Evolutionary conservation across 805 yeast species (phyloP).

Genomic region (Saturnispora saitoi): DNA sequence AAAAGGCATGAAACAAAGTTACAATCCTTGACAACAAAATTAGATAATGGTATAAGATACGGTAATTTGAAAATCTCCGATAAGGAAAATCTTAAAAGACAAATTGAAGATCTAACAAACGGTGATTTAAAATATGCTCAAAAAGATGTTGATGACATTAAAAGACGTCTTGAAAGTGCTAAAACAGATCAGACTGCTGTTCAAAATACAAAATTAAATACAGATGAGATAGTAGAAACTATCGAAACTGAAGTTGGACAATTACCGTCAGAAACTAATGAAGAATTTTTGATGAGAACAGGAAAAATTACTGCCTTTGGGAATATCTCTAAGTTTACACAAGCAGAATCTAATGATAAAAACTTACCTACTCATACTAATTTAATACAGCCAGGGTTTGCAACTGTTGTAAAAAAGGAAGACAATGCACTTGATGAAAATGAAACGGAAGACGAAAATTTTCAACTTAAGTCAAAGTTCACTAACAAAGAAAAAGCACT

Average conservation of each 20-base stretch:
- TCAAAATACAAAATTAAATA: background rate
- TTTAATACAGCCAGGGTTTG: conserved; percentile 44
- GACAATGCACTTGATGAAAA: conserved; percentile 8
- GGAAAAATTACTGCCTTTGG: conserved; percentile 96
- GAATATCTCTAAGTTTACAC: conserved; percentile 47
- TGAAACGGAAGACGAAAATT: conserved; percentile 5
- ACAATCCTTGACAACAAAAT: conserved; percentile 37
- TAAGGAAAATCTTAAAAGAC: conserved; percentile 43
- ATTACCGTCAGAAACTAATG: conserved; percentile 66
- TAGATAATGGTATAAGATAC: conserved; percentile 32
- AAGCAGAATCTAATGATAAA: conserved; percentile 27
- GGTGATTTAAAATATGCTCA: conserved; percentile 46
- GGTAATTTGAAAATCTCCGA: conserved; percentile 53
- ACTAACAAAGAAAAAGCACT: background rate
- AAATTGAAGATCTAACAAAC: conserved; percentile 41
- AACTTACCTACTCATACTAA: conserved; percentile 33
- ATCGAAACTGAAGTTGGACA: conserved; percentile 19
- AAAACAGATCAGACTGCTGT: conserved; percentile 6
- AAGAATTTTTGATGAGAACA: conserved; percentile 74
- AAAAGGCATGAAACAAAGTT: conserved; percentile 37
- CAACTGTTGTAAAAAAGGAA: conserved; percentile 10
- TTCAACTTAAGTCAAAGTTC: background rate
- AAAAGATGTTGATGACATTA: conserved; percentile 57
- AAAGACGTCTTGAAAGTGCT: conserved; percentile 29
- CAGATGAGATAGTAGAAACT: conserved; percentile 1